phyloP scores from a whole-genome alignment of 2,329 filamentous ascomycete species.

The Xylaria sp. region DNA sequence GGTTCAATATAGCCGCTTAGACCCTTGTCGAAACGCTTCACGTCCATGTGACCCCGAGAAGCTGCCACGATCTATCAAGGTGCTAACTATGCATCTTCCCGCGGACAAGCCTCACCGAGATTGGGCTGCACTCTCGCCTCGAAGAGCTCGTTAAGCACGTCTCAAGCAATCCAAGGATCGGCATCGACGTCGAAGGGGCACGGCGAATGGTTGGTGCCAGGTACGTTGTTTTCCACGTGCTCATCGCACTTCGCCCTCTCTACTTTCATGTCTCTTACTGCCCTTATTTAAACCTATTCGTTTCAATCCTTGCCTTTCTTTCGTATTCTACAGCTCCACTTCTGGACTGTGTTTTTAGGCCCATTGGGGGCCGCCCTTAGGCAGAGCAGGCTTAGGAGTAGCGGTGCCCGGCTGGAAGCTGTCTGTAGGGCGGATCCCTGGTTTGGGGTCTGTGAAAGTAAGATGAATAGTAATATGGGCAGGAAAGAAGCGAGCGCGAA shows the following conservation, averaged over 20 bases:
- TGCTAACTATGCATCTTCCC: constrained; percentile 19
- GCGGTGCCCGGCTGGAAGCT: background rate
- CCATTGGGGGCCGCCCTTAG: constrained; percentile 38
- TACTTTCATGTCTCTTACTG: constrained; percentile 15
- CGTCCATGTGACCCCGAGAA: background rate
- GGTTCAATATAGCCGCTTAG: background rate
- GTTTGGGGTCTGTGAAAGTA: constrained; percentile 31
- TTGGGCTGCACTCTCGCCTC: constrained; percentile 58
- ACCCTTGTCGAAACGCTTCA: background rate
- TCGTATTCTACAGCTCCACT: constrained; percentile 22
- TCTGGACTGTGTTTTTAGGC: constrained; percentile 47
- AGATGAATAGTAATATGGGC: background rate
- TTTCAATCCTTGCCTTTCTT: background rate
- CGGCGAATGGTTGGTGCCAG: constrained; percentile 58
- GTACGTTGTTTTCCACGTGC: constrained; percentile 46
- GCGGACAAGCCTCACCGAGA: constrained; percentile 61
- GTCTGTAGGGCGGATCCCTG: background rate
- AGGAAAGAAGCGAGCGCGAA: background rate
- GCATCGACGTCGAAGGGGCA: constrained; percentile 58
- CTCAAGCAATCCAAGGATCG: constrained; percentile 61
- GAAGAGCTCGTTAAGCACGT: constrained; percentile 57
- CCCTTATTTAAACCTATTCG: background rate
- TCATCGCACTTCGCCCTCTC: constrained; percentile 7
- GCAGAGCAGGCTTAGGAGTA: constrained; percentile 1
- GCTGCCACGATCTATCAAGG: background rate